phyloP scores from a whole-genome alignment of 2,329 filamentous ascomycete genomes.

The Diaporthe batatas region DNA sequence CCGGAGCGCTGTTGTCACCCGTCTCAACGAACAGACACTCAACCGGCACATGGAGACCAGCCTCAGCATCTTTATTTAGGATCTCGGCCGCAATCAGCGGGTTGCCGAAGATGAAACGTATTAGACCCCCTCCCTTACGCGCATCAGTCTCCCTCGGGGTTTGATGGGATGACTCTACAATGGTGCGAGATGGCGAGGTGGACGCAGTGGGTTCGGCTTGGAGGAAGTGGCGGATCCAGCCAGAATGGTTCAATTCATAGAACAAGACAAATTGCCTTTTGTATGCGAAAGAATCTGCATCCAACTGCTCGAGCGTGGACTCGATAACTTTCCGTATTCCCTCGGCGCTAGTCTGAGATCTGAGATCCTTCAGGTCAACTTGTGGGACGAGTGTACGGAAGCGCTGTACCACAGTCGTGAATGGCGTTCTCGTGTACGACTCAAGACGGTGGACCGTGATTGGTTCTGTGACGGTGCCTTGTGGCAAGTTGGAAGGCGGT shows the following conservation, averaged over 20 bases:
- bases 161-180: background rate
- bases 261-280: slow-evolving; percentile 6
- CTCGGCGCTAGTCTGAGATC: background rate
- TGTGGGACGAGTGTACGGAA: slow-evolving; percentile 12
- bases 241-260: slow-evolving; percentile 3
- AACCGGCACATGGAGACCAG: slow-evolving; percentile 2
- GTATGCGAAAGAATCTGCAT: background rate
- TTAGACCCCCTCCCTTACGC: background rate
- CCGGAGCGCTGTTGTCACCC: background rate
- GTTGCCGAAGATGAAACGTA: slow-evolving; percentile 5
- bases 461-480: background rate
- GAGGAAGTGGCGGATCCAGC: background rate
- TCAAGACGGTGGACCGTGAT: background rate
- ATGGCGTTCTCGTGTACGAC: background rate
- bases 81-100: slow-evolving; percentile 4
- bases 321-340: background rate
- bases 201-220: too few species aligned
- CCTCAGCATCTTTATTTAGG: background rate
- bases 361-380: background rate
- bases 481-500: background rate
- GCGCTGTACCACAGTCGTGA: background rate
- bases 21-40: slow-evolving; percentile 11
- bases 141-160: background rate
- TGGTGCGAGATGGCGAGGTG: too few species aligned
- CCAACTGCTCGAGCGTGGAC: background rate